Conservation (phyloP, 352 stramenopile genomes). For the Phytophthora citrophthora region DNA sequence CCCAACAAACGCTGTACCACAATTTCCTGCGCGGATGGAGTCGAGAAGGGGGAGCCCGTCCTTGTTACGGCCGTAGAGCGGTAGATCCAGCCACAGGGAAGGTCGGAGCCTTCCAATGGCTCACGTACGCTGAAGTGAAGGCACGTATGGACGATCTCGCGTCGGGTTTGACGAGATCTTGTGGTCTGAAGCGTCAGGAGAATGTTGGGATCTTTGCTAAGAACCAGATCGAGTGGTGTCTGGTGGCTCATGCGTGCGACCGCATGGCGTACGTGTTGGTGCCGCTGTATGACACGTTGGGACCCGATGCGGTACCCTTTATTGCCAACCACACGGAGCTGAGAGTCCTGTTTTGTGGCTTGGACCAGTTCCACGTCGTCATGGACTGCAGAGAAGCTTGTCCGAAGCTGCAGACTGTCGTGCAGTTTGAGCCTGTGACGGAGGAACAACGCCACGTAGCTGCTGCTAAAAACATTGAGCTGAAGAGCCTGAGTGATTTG, state of each 20-base stretch:
- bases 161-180: slow-evolving; percentile 41
- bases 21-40: slow-evolving; percentile 44
- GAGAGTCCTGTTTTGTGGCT: slow-evolving; percentile 56
- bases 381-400: slow-evolving; percentile 61
- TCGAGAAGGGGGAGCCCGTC: slow-evolving; percentile 7
- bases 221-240: slow-evolving; percentile 76
- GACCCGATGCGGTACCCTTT: slow-evolving; percentile 67
- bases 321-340: slow-evolving; percentile 83
- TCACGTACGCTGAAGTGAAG: slow-evolving; percentile 61
- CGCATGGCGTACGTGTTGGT: slow-evolving; percentile 73
- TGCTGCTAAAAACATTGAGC: slow-evolving; percentile 23
- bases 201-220: slow-evolving; percentile 69
- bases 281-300: slow-evolving; percentile 84
- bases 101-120: slow-evolving; percentile 60
- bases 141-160: slow-evolving; percentile 46
- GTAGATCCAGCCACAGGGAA: slow-evolving; percentile 40
- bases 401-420: slow-evolving; percentile 44
- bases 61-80: slow-evolving; percentile 17
- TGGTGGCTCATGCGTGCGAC: slow-evolving; percentile 61
- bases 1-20: slow-evolving; percentile 54
- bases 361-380: slow-evolving; percentile 65
- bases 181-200: slow-evolving; percentile 51
- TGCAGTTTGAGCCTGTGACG: slow-evolving; percentile 56
- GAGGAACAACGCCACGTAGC: slow-evolving; percentile 14
- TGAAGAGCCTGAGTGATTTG: slow-evolving; percentile 56